Evolutionary conservation across 2,329 filamentous ascomycete genomes (phyloP), one percentile per base, ranked within the genome.

Genomic region (Microdochium nivale): DNA sequence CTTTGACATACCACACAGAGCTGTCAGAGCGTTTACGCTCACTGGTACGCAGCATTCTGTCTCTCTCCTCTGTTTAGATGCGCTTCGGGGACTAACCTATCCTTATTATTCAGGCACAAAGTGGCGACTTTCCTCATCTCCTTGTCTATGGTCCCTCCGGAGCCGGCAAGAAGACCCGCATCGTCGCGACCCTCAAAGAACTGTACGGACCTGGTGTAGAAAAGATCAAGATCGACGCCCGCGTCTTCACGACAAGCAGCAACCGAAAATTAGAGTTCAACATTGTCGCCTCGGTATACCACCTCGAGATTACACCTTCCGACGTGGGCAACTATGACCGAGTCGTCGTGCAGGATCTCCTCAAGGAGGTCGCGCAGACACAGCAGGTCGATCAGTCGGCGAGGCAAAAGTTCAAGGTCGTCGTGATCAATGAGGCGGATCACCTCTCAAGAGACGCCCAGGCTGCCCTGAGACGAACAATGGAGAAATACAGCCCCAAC

Each of bases 261-360:
- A 97, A 96, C 70, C 90, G 94, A 66, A 99, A 99, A 71, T 86
- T 99, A 61, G 94, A 99, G 72, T 99, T 99, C 80, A 99, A 96
- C 73, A 95, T 99, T 57, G 94, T 99, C 51, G 85, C 91, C 46
- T 97, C 92, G 0, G 84, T 96, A 57, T 99, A 99, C 72, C 94
- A 99, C 69, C 85, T 99, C 61, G 94, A 99, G 69, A 99, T 99
- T 65, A 99, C 94, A 8, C 94, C 94, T 0, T 95, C 90, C 1
- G 94, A 99, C 61, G 94, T 99, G 3, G 94, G 92, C 55, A 95
- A 87, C 68, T 96, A 96, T 64, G 94, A 99, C 69, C 81, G 94
- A 51, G 94, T 99, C 3, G 94, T 99, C 1, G 79, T 99, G 14
- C 94, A 99, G 66, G 94, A 97, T 63, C 75, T 99, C 48, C 75